phyloP scores from a whole-genome alignment of 1,284 basidiomycete species.

The Moesziomyces globuligerus region DNA sequence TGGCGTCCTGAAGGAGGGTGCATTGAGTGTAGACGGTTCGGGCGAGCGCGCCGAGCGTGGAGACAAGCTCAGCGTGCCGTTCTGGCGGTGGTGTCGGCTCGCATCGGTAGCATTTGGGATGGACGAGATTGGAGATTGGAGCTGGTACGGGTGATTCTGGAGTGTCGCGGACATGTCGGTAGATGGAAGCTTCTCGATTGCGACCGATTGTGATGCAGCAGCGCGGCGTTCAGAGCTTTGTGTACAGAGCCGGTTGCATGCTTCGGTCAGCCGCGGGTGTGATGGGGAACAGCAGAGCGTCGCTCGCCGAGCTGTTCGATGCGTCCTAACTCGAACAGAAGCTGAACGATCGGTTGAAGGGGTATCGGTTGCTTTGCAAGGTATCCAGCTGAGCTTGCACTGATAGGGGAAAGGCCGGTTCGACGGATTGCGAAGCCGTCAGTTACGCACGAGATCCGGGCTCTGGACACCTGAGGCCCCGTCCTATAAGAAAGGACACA shows the following conservation, averaged over 20 bases:
- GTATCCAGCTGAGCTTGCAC: too few relatives aligned
- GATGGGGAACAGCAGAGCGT: too few relatives aligned
- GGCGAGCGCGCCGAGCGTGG: not conserved
- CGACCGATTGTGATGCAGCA: not conserved
- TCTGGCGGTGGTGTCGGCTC: not conserved
- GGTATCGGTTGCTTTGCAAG: too few relatives aligned
- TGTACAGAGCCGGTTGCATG: not conserved
- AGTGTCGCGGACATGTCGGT: not conserved
- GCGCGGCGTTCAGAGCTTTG: not conserved
- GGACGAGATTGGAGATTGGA: not conserved
- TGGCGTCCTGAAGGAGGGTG: not conserved
- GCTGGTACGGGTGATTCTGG: not conserved
- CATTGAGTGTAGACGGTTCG: not conserved
- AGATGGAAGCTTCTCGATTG: not conserved
- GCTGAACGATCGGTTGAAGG: too few relatives aligned
- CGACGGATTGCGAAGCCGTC: too few relatives aligned
- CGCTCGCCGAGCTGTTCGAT: too few relatives aligned
- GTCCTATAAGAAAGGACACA: too few relatives aligned
- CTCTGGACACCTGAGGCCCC: too few relatives aligned
- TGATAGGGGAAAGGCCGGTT: too few relatives aligned
- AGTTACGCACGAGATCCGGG: too few relatives aligned
- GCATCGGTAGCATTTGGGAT: not conserved
- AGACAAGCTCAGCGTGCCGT: not conserved
- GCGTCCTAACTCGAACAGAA: too few relatives aligned
- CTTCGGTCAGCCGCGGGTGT: too few relatives aligned